A percentile compares a stretch with the other conserved stretches of the same genome.
Conservation (phyloP, 345 rosid genomes). For the Hypericum perforatum region DNA sequence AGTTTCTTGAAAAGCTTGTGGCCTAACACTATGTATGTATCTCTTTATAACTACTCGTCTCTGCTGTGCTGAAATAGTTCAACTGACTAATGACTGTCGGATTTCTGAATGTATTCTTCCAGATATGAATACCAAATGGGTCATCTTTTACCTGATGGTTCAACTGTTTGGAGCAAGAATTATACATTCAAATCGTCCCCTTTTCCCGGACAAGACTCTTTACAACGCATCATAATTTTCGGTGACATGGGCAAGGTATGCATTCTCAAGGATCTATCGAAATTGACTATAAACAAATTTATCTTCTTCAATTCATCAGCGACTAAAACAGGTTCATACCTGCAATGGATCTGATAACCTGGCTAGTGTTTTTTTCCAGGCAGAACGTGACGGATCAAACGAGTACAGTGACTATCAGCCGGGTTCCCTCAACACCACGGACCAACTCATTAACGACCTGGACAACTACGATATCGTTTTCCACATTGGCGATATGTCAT, state of each 20-base stretch:
- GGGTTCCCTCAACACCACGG: conserved; percentile 35
- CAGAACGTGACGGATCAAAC: conserved; percentile 38
- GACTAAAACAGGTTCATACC: too few species aligned
- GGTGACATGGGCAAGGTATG: conserved; percentile 92
- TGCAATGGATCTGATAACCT: neutral
- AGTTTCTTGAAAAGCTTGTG: conserved; percentile 64
- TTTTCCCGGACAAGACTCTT: conserved; percentile 82
- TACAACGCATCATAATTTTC: conserved; percentile 67
- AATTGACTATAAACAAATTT: too few species aligned
- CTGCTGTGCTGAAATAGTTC: neutral
- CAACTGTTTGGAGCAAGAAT: conserved; percentile 47
- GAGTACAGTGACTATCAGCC: conserved; percentile 35
- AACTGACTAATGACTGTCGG: neutral
- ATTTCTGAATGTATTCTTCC: neutral
- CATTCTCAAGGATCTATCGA: neutral
- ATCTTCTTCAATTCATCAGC: too few species aligned
- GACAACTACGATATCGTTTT: conserved; percentile 23
- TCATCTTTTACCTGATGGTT: conserved; percentile 38
- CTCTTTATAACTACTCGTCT: conserved; percentile 5
- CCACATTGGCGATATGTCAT: conserved; percentile 34
- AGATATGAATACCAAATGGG: conserved; percentile 61
- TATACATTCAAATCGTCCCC: conserved; percentile 68
- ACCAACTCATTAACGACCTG: conserved; percentile 27
- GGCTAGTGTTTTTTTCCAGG: conserved; percentile 16
- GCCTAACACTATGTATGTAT: conserved; percentile 51